Percentiles rank a stretch among this genome's conserved stretches.
Evolutionary conservation across 768 basidiomycete species (phyloP).

Genomic region (Lanmaoa rubissima): DNA sequence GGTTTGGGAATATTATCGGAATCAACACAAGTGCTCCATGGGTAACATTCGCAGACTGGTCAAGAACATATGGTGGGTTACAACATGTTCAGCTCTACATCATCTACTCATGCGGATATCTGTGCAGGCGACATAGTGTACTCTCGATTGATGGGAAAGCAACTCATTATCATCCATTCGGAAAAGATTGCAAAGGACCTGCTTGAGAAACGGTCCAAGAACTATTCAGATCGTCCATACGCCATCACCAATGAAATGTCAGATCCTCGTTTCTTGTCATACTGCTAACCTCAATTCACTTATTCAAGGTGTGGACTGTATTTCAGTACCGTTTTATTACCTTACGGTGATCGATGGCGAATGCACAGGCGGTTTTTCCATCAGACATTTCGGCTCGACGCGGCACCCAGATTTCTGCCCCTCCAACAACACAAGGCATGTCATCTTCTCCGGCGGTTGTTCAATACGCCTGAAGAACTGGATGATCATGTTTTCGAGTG

Average conservation of each 20-base stretch:
- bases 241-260: slow-evolving; percentile 1
- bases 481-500: slow-evolving; percentile 35
- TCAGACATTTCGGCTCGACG: slow-evolving; percentile 14
- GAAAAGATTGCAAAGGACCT: slow-evolving; percentile 7
- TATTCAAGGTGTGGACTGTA: slow-evolving; percentile 16
- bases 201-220: slow-evolving; percentile 5
- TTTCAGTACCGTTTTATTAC: slow-evolving; percentile 10
- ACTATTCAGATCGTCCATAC: slow-evolving; percentile 10
- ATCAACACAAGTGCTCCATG: too few relatives aligned
- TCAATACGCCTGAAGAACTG: slow-evolving; percentile 34
- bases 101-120: too few relatives aligned
- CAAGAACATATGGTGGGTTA: too few relatives aligned
- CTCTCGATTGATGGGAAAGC: too few relatives aligned
- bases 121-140: too few relatives aligned
- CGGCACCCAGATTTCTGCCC: slow-evolving; percentile 24
- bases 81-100: too few relatives aligned
- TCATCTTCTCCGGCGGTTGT: slow-evolving; percentile 30
- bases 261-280: neutral
- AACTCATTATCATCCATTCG: slow-evolving; percentile 10
- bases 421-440: slow-evolving; percentile 29
- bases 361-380: slow-evolving; percentile 23
- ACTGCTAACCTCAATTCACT: neutral
- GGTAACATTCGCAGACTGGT: too few relatives aligned
- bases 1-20: too few relatives aligned
- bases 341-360: slow-evolving; percentile 26